Conservation (phyloP, 2,329 filamentous ascomycete genomes). For the Fusarium sp. region DNA sequence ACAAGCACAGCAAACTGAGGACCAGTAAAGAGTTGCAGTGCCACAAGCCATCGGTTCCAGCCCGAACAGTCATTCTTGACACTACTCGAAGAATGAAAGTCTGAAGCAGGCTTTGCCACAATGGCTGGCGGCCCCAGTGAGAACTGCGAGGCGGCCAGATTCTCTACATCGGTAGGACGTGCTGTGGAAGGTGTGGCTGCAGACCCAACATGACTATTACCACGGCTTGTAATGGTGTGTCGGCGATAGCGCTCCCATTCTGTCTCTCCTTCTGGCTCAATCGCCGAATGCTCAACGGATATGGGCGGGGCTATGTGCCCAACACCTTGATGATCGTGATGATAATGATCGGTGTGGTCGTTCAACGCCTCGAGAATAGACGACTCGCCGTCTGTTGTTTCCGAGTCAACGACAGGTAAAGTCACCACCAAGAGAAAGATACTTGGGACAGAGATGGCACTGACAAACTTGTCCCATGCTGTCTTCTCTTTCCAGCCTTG, state of each 20-base stretch:
- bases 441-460: slow-evolving; percentile 85
- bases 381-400: slow-evolving; percentile 61
- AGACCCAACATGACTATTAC: slow-evolving; percentile 42
- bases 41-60: slow-evolving; percentile 94
- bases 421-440: slow-evolving; percentile 92
- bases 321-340: slow-evolving; percentile 45
- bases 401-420: slow-evolving; percentile 86
- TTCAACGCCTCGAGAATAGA: slow-evolving; percentile 45
- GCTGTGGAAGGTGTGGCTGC: slow-evolving; percentile 32
- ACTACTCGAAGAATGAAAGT: slow-evolving; percentile 50
- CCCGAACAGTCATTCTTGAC: slow-evolving; percentile 61
- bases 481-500: slow-evolving; percentile 84
- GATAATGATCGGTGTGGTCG: slow-evolving; percentile 47
- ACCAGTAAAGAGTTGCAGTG: slow-evolving; percentile 86
- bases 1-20: slow-evolving; percentile 86
- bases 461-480: slow-evolving; percentile 86
- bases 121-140: slow-evolving; percentile 43
- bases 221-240: slow-evolving; percentile 53
- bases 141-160: slow-evolving; percentile 31
- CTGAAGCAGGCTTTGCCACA: slow-evolving; percentile 50
- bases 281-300: slow-evolving; percentile 51
- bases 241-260: slow-evolving; percentile 72
- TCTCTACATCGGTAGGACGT: slow-evolving; percentile 39
- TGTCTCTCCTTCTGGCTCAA: slow-evolving; percentile 62
- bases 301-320: slow-evolving; percentile 53